These are phyloP conservation scores for Metschnikowia dekortorum DNA, from an alignment of 805 yeast species.

Conservation along the genomic window DNA sequence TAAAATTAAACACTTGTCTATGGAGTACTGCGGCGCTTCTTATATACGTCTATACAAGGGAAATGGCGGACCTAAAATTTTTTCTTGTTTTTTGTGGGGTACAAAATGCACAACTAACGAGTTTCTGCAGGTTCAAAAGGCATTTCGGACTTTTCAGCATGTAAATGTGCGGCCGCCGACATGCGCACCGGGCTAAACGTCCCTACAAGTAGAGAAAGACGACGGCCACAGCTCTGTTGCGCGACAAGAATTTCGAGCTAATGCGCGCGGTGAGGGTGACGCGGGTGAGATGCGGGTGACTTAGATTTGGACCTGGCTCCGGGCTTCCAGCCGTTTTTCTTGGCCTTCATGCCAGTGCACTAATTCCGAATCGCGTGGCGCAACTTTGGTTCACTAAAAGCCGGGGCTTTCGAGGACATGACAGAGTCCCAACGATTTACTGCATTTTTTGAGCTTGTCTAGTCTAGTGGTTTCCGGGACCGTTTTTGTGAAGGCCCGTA, in stretches of 20 bases:
- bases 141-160: not conserved
- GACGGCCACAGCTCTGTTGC: not conserved
- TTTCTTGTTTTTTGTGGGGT: conserved; percentile 5
- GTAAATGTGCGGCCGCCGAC: not conserved
- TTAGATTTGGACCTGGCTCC: not conserved
- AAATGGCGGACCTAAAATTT: not conserved
- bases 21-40: not conserved
- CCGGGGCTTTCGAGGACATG: too few relatives aligned
- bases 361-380: not conserved
- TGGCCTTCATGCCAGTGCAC: not conserved
- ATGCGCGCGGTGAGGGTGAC: not conserved
- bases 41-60: not conserved
- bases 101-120: not conserved
- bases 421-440: not conserved
- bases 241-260: not conserved
- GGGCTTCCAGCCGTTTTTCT: not conserved
- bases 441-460: not conserved
- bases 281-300: not conserved
- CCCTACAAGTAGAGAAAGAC: not conserved
- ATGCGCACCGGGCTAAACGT: not conserved
- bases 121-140: conserved; percentile 1
- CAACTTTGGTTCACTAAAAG: not conserved
- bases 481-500: not conserved
- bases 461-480: not conserved
- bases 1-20: not conserved